Percentiles rank a stretch among this genome's conserved stretches.
phyloP scores from a whole-genome alignment of 257 asterid genomes.

The Mentha longifolia region DNA sequence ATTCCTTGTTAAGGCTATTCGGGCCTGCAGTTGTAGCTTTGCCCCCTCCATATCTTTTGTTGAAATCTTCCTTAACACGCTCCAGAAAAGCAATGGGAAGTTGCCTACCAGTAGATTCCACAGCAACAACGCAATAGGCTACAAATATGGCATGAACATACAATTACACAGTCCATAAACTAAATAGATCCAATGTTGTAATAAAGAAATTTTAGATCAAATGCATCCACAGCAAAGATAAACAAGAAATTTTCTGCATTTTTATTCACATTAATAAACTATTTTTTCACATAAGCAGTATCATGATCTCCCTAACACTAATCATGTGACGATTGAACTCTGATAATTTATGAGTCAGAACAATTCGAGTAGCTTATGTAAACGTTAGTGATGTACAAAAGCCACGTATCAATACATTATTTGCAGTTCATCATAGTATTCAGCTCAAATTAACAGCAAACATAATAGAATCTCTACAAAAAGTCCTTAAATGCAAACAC shows the following conservation, averaged over 20 bases:
- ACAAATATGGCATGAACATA: constrained; percentile 2
- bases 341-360: background rate
- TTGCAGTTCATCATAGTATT: background rate
- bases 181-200: background rate
- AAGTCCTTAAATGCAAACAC: background rate
- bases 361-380: background rate
- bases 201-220: too few relatives aligned
- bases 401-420: background rate
- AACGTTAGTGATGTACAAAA: background rate
- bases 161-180: background rate
- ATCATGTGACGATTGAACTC: background rate
- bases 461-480: too few relatives aligned
- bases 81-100: constrained; percentile 60
- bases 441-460: background rate
- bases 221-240: background rate
- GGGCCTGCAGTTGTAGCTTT: constrained; percentile 51
- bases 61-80: constrained; percentile 59
- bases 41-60: constrained; percentile 53
- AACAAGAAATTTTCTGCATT: too few relatives aligned
- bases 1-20: constrained; percentile 52
- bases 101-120: constrained; percentile 61
- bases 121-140: constrained; percentile 64
- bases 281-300: background rate
- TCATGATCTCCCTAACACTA: background rate
- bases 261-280: background rate